Base-by-base conservation (phyloP, 148 eudicot genomes). In the Euryodendron excelsum region DNA sequence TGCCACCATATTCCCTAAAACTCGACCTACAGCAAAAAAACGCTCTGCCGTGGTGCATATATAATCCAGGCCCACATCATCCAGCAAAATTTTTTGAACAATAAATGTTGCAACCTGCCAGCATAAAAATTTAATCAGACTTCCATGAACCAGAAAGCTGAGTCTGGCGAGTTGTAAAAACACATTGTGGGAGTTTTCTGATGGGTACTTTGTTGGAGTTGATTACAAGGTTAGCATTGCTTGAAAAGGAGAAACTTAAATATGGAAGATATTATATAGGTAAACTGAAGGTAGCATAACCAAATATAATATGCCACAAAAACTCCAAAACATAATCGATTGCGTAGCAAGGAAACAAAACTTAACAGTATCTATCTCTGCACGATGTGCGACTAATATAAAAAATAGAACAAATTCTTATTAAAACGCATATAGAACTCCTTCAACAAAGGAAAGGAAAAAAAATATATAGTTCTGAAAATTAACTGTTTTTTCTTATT, bases 11-110 rank as follows among this genome's bases (percentile, higher is more conserved):
- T 90, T 92, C 14, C 84, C 93, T 78, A 94, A 79, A 67, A 94
- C 97, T 78, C 91, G 84, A 58, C 95, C 93, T 52, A 94, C 93
- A 39, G 98, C 98, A 78, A 89, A 94, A 84, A 94, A 92, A 14
- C 98, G 91, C 86, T 92, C 98, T 3, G 97, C 95, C 41, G 98
- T 94, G 30, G 97, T 92, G 80, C 98, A 94, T 82, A 94, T 91
- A 79, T 94, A 94, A 63, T 94, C 98, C 87, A 94, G 83, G 66
- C 98, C 98, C 78, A 94, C 93, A 85, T 94, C 97, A 84, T 94
- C 98, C 72, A 91, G 82, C 81, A 94, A 85, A 79, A 94, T 92
- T 80, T 92, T 92, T 71, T 92, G 98, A 53, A 94, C 95, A 44
- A 94, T 94, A 78, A 94, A 94, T 37, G 98, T 94, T 15, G 98